Conservation (phyloP, 192 early-diverging fungal genomes). For the Linderina pennispora region DNA sequence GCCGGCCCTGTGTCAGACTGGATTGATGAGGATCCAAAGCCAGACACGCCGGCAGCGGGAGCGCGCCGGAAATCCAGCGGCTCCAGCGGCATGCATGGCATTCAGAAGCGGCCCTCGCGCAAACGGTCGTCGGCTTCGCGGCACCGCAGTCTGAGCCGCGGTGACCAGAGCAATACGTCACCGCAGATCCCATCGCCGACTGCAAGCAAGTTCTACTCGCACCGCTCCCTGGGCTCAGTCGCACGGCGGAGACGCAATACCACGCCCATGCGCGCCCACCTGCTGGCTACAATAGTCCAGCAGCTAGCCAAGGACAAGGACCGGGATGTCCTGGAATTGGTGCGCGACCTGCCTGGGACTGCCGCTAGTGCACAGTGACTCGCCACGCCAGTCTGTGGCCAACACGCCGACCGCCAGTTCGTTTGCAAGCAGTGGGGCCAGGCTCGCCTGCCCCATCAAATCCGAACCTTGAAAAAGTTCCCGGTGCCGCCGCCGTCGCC, state of each 20-base stretch:
- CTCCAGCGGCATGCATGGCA: neutral
- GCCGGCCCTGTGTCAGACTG: too few relatives aligned
- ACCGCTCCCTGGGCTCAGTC: conserved; percentile 24
- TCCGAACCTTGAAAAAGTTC: conserved; percentile 7
- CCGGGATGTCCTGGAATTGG: conserved; percentile 38
- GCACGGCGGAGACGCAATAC: conserved; percentile 26
- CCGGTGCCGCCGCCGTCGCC: conserved; percentile 8
- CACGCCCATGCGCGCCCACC: conserved; percentile 43
- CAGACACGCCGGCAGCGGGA: too few relatives aligned
- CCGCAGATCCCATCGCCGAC: neutral
- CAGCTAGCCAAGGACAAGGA: conserved; percentile 35
- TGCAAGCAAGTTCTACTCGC: conserved; percentile 3
- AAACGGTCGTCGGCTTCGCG: neutral
- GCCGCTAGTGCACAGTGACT: neutral
- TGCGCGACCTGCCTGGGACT: conserved; percentile 27
- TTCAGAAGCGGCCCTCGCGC: neutral
- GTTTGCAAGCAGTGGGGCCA: too few relatives aligned
- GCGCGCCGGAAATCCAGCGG: neutral
- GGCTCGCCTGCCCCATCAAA: too few relatives aligned
- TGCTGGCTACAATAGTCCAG: conserved; percentile 40
- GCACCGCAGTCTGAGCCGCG: neutral
- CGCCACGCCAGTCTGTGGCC: too few relatives aligned
- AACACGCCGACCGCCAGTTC: too few relatives aligned
- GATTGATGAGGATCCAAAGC: too few relatives aligned
- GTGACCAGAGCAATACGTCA: neutral